Evolutionary conservation across 352 stramenopile species (phyloP).

Genomic region (Globisporangium cederbergense): DNA sequence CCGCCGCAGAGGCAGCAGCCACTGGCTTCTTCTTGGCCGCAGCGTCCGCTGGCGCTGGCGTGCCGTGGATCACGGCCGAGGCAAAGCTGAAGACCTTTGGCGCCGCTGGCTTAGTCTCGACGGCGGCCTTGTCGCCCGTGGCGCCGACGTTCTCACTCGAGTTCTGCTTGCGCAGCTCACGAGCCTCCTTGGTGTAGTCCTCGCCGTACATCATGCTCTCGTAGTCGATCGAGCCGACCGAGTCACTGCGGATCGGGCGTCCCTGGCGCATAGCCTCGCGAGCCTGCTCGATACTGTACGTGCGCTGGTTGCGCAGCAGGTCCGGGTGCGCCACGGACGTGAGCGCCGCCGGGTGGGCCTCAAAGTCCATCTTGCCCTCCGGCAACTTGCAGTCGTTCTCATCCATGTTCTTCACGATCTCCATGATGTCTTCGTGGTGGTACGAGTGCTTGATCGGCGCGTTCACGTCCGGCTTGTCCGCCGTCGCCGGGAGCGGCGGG

Average conservation of each 20-base stretch:
- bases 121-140: neutral
- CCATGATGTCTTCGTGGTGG: constrained; percentile 88
- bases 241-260: constrained; percentile 85
- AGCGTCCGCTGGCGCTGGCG: constrained; percentile 35
- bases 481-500: constrained; percentile 55
- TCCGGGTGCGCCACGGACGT: constrained; percentile 80
- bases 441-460: constrained; percentile 72
- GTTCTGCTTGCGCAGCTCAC: constrained; percentile 62
- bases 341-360: constrained; percentile 70
- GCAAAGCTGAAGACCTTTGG: constrained; percentile 68
- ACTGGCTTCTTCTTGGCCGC: constrained; percentile 49
- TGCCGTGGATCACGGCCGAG: constrained; percentile 75
- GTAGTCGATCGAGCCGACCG: constrained; percentile 85
- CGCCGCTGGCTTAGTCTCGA: constrained; percentile 9
- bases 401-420: constrained; percentile 91
- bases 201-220: constrained; percentile 90
- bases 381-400: constrained; percentile 76
- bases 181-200: constrained; percentile 86
- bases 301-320: constrained; percentile 88
- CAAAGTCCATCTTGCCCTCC: constrained; percentile 80
- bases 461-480: constrained; percentile 30
- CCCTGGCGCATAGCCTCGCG: constrained; percentile 87
- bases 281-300: constrained; percentile 91
- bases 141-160: constrained; percentile 18
- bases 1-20: too few species aligned